phyloP scores from a whole-genome alignment of 1,284 basidiomycete species.

The Malassezia nana region DNA sequence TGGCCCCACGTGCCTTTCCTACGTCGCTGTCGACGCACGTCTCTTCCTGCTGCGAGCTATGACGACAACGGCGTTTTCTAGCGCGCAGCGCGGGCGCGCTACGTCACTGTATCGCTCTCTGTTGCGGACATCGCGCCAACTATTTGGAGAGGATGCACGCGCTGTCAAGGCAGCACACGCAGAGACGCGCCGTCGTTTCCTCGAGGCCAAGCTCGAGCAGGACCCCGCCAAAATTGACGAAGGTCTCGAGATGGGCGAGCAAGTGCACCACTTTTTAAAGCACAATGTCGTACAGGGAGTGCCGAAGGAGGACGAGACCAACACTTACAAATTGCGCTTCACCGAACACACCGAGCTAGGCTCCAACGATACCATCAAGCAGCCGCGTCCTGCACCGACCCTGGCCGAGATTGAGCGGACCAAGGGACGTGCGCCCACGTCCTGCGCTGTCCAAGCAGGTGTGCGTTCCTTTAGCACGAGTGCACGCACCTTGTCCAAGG shows the following conservation, averaged over 20 bases:
- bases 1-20: background rate
- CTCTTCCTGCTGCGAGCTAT: background rate
- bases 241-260: conserved; percentile 35
- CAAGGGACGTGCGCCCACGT: background rate
- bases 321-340: conserved; percentile 29
- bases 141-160: conserved; percentile 29
- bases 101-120: conserved; percentile 39
- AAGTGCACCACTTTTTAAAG: conserved; percentile 33
- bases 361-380: conserved; percentile 42
- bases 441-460: background rate
- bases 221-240: conserved; percentile 33
- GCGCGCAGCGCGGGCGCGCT: conserved; percentile 31
- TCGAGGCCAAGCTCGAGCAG: conserved; percentile 22
- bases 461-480: conserved; percentile 4
- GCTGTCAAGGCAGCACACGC: conserved; percentile 28
- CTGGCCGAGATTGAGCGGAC: conserved; percentile 10
- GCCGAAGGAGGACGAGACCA: conserved; percentile 17
- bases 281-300: conserved; percentile 46
- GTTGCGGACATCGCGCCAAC: conserved; percentile 33
- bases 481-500: conserved; percentile 16
- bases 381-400: conserved; percentile 17
- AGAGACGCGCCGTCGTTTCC: conserved; percentile 31
- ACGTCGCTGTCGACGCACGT: background rate
- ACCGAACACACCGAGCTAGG: conserved; percentile 45
- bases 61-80: conserved; percentile 23